Base-by-base conservation (phyloP, 2,329 filamentous ascomycete genomes). In the Colletotrichum tabaci region DNA sequence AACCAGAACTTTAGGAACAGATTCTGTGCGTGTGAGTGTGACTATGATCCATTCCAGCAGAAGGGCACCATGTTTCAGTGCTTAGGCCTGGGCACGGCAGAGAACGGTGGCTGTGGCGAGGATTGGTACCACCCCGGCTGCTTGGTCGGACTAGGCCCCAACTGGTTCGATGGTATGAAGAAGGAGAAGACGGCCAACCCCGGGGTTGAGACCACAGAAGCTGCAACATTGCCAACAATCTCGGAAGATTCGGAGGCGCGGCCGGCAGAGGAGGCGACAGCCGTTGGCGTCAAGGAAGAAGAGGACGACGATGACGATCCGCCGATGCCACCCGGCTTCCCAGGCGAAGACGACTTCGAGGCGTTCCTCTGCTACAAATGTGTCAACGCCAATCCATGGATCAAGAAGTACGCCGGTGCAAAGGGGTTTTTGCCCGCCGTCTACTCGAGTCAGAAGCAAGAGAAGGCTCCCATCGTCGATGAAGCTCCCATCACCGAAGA, bases 21-120 rank as follows among this genome's bases (percentile, higher is more conserved):
- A 55, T 99, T 99, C 83, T 99, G 96, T 80, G 94, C 93, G 2
- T 99, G 96, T 78, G 89, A 89, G 40, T 92, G 95, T 77, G 90
- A 95, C 71, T 99, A 99, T 79, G 93, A 98, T 79, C 91, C 96
- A 0, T 89, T 96, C 58, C 87, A 93, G 79, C 95, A 99, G 80
- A 97, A 96, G 76, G 96, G 96, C 0, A 98, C 95, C 49, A 99
- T 99, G 96, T 99, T 97, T 76, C 96, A 99, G 81, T 99, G 96
- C 79, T 82, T 98, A 2, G 96, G 96, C 0, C 85, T 98, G 0
- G 95, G 94, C 0, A 92, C 90, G 0, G 87, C 89, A 15, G 93
- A 96, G 75, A 91, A 92, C 1, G 95, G 95, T 18, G 96, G 95
- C 5, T 98, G 96, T 82, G 96, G 96, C 15, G 96, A 98, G 83